These are phyloP conservation scores for Zygosaccharomyces kombuchaensis DNA, from an alignment of 805 yeast species.

Conservation along the genomic window DNA sequence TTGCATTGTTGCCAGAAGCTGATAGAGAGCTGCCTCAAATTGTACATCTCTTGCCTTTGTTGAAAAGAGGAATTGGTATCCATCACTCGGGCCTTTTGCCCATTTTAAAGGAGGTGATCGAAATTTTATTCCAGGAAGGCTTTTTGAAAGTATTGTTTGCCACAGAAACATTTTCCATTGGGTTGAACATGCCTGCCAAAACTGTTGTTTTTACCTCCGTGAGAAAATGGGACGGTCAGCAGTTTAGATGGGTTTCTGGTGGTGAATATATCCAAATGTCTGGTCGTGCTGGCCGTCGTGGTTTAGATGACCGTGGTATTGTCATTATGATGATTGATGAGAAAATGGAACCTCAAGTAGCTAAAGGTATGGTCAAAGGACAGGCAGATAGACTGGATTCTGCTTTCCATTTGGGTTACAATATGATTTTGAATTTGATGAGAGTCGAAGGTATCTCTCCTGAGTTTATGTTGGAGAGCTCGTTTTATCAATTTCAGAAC, in stretches of 20 bases:
- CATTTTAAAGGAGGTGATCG: constrained; percentile 89
- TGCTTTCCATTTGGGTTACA: constrained; percentile 95
- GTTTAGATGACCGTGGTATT: constrained; percentile 97
- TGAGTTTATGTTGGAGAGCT: constrained; percentile 90
- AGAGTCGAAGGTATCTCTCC: constrained; percentile 98
- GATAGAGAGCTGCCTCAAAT: constrained; percentile 95
- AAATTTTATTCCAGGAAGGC: constrained; percentile 95
- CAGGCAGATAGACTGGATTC: constrained; percentile 97
- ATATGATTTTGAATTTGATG: constrained; percentile 92
- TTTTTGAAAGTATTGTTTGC: constrained; percentile 91
- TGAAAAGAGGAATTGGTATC: constrained; percentile 95
- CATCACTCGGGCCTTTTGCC: constrained; percentile 97
- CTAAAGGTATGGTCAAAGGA: constrained; percentile 99
- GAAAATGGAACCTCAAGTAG: constrained; percentile 98
- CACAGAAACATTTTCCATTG: constrained; percentile 97
- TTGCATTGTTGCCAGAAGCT: constrained; percentile 78
- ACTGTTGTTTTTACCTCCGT: constrained; percentile 97
- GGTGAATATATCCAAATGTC: constrained; percentile 99
- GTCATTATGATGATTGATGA: constrained; percentile 99
- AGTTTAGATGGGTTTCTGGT: constrained; percentile 98
- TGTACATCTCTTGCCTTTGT: constrained; percentile 79
- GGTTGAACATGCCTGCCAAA: constrained; percentile 98
- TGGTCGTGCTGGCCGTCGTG: constrained; percentile 99
- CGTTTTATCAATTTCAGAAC: constrained; percentile 93
- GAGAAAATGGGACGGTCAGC: constrained; percentile 96